phyloP scores from a whole-genome alignment of 305 asterid genomes.

The Fraxinus sp. region DNA sequence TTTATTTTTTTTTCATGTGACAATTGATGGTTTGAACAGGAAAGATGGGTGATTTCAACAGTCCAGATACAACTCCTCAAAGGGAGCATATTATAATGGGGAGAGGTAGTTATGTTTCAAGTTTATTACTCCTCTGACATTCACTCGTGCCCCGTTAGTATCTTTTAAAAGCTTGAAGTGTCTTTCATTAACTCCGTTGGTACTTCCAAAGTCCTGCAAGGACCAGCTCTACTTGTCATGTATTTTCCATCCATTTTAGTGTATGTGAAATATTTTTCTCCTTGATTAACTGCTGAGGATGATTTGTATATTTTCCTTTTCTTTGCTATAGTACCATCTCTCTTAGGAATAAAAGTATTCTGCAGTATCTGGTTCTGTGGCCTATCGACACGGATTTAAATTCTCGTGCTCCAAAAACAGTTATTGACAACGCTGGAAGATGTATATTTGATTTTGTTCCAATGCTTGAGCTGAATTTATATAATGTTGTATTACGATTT shows the following conservation, averaged over 20 bases:
- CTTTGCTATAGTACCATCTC: not conserved
- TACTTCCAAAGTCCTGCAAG: not conserved
- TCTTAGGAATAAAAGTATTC: not conserved
- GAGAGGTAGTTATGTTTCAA: not conserved
- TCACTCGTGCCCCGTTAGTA: not conserved
- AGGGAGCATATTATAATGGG: not conserved
- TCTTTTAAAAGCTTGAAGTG: not conserved
- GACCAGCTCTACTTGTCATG: not conserved
- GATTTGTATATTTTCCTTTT: not conserved
- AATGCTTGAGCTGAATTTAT: not conserved
- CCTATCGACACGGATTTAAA: not conserved
- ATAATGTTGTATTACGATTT: not conserved
- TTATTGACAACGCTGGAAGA: not conserved
- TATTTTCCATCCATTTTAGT: not conserved
- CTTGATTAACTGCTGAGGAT: not conserved
- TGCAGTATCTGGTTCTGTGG: not conserved
- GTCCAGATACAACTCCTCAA: slow-evolving; percentile 1
- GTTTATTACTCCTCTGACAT: not conserved
- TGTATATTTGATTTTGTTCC: not conserved
- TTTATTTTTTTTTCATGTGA: not conserved
- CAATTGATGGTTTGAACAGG: slow-evolving; percentile 29
- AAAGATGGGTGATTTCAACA: slow-evolving; percentile 44
- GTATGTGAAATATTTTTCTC: not conserved
- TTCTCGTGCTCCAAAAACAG: not conserved
- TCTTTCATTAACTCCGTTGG: not conserved